Conservation (phyloP, 2,329 filamentous ascomycete species). For the Ophiostoma ulmi region DNA sequence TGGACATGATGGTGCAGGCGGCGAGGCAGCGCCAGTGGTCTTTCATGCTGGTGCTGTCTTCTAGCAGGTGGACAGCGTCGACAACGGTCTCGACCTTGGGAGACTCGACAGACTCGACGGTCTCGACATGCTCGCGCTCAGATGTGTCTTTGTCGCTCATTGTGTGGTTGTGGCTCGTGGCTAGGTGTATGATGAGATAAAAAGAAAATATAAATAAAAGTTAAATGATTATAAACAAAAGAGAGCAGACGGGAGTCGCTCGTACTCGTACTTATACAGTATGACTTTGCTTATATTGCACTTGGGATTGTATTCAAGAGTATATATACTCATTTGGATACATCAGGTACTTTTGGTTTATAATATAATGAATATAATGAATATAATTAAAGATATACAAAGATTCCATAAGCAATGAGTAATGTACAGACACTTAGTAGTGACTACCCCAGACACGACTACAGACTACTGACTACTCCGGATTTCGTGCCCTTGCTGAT, state of each 20-base stretch:
- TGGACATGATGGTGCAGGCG: conserved; percentile 45
- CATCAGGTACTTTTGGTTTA: background rate
- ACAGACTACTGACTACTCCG: background rate
- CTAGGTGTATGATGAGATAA: background rate
- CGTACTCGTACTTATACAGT: background rate
- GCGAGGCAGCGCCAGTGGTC: conserved; percentile 34
- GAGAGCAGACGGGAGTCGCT: background rate
- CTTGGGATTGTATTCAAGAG: background rate
- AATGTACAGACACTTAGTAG: background rate
- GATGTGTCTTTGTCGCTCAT: conserved; percentile 21
- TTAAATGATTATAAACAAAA: no score
- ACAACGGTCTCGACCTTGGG: background rate
- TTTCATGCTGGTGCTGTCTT: conserved; percentile 28
- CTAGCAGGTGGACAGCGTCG: background rate
- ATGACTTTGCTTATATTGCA: background rate
- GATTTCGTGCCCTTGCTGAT: background rate
- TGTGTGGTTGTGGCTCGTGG: background rate
- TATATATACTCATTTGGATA: background rate
- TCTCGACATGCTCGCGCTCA: conserved; percentile 18
- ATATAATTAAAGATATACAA: no score
- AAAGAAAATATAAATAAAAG: background rate
- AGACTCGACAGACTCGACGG: background rate
- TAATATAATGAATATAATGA: no score
- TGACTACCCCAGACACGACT: background rate
- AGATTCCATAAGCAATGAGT: background rate